These are phyloP conservation scores for Cucumis melo DNA, from an alignment of 306 rosid species.

Conservation along the genomic window DNA sequence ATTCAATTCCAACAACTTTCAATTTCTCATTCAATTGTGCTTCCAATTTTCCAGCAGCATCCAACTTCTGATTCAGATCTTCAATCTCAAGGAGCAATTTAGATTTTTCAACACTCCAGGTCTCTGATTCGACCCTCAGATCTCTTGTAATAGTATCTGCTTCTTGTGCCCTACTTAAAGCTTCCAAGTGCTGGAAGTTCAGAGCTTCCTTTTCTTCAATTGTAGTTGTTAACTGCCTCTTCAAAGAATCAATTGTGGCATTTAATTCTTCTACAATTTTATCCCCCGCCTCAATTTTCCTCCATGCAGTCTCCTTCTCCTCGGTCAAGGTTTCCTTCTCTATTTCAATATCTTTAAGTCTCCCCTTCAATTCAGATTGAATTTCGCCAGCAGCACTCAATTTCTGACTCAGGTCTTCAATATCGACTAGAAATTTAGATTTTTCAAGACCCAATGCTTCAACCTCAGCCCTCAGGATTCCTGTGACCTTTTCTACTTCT, in stretches of 20 bases:
- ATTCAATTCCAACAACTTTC: conserved; percentile 20
- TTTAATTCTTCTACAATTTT: conserved; percentile 3
- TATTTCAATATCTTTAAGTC: conserved; percentile 15
- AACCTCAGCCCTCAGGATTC: neutral
- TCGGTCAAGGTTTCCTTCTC: conserved; percentile 15
- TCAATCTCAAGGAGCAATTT: neutral
- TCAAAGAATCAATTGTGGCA: conserved; percentile 8
- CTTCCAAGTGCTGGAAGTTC: conserved; percentile 32
- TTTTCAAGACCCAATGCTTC: conserved; percentile 7
- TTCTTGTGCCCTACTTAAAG: conserved; percentile 2
- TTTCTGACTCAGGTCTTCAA: conserved; percentile 5
- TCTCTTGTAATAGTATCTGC: conserved; percentile 12
- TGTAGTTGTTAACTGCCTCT: conserved; percentile 21
- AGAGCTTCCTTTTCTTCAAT: conserved; percentile 37
- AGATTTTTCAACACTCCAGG: conserved; percentile 2
- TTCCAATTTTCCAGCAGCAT: neutral
- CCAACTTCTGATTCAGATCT: neutral
- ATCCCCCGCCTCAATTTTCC: conserved; percentile 43
- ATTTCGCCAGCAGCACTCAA: conserved; percentile 5
- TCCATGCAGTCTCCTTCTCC: conserved; percentile 21
- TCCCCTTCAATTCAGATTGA: conserved; percentile 16
- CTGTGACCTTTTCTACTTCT: conserved; percentile 7
- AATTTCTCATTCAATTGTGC: conserved; percentile 26
- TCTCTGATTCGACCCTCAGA: conserved; percentile 1
- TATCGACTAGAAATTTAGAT: conserved; percentile 1